Evolutionary conservation across 2,329 filamentous ascomycete genomes (phyloP), one percentile per base, ranked within the genome.

Genomic region (Monascus ruber): DNA sequence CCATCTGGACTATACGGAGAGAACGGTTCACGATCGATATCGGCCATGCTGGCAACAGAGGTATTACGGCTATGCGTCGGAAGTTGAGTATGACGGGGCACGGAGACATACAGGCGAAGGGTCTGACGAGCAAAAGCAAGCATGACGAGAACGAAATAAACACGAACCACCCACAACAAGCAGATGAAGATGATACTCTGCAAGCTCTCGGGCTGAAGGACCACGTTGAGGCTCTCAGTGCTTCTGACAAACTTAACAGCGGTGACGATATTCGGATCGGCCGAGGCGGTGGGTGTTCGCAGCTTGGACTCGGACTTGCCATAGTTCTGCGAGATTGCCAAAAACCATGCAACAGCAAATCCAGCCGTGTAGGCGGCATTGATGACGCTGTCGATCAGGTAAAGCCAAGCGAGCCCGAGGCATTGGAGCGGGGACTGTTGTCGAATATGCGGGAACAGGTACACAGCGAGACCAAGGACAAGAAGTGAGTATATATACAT

Each of bases 401-500:
- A 94, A 40, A 94, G 71, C 74, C 85, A 94, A 3, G 86, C 85
- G 38, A 95, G 76, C 2, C 79, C 76, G 25, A 95, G 72, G 51
- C 79, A 84, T 55, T 93, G 80, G 41, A 94, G 76, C 1, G 86
- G 83, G 26, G 75, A 80, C 54, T 85, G 82, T 52, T 77, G 74
- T 47, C 84, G 81, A 58, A 95, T 85, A 58, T 91, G 82, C 36
- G 83, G 83, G 53, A 84, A 74, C 35, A 94, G 79, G 52, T 78
- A 74, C 37, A 76, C 71, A 49, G 85, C 74, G 34, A 83, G 64
- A 47, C 73, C 69, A 47, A 94, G 77, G 26, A 83, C 74, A 46
- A 76, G 52, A 44, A 91, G 73, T 25, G 84, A 91, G 72, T 94
- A 94, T 36, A 94, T 73, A 71, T 94, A 95, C 73, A 93, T 91